Percentiles rank a stretch among this genome's conserved stretches.
These are phyloP conservation scores for Blumeriella jaapii DNA, from an alignment of 2,329 filamentous ascomycete species.

Conservation along the genomic window DNA sequence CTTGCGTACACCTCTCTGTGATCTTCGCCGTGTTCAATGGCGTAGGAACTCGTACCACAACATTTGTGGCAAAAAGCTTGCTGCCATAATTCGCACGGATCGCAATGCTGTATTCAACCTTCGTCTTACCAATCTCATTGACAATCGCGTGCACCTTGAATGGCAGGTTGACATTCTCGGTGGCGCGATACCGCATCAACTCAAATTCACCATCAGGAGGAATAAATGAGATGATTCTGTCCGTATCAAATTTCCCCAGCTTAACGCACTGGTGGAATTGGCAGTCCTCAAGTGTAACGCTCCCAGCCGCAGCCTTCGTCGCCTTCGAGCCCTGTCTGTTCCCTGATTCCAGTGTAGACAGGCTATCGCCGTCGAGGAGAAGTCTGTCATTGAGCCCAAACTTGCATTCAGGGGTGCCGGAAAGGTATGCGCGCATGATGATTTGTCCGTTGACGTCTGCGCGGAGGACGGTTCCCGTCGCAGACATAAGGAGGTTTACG, in stretches of 20 bases:
- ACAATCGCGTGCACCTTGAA: constrained; percentile 99
- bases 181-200: constrained; percentile 95
- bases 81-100: constrained; percentile 94
- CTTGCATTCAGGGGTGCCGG: constrained; percentile 95
- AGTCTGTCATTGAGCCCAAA: constrained; percentile 95
- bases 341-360: constrained; percentile 56
- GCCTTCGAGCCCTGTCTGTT: constrained; percentile 76
- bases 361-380: constrained; percentile 67
- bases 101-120: constrained; percentile 96
- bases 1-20: constrained; percentile 84
- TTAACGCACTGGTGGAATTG: constrained; percentile 99
- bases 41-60: constrained; percentile 86
- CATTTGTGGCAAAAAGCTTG: constrained; percentile 95
- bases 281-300: constrained; percentile 92
- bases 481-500: constrained; percentile 98
- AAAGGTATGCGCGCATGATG: constrained; percentile 95
- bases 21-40: constrained; percentile 94
- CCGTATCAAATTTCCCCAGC: constrained; percentile 89
- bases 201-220: constrained; percentile 97
- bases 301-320: constrained; percentile 89
- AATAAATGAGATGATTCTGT: constrained; percentile 94
- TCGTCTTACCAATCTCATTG: constrained; percentile 91
- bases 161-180: constrained; percentile 94
- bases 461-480: constrained; percentile 83
- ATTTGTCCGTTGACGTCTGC: constrained; percentile 97